Conservation (phyloP, 805 yeast genomes). For the Wickerhamiella azyma region DNA sequence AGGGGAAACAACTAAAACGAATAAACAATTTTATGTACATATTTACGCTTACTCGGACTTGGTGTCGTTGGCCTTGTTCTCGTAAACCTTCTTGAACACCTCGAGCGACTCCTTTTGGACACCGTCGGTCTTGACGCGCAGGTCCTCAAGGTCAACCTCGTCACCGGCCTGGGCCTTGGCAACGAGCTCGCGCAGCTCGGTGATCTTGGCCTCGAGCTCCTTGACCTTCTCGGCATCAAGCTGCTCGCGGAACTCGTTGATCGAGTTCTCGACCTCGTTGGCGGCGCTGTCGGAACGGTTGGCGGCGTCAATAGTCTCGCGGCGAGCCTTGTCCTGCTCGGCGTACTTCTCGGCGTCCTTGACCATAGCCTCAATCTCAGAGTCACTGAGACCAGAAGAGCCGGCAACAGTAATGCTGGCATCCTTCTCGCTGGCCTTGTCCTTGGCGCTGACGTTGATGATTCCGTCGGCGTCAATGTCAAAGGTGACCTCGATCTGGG, state of each 20-base stretch:
- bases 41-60: constrained; percentile 13
- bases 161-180: constrained; percentile 57
- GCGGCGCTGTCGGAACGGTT: constrained; percentile 73
- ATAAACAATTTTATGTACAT: constrained; percentile 8
- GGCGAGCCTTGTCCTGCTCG: constrained; percentile 76
- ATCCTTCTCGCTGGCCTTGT: constrained; percentile 85
- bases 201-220: constrained; percentile 39
- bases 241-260: constrained; percentile 61
- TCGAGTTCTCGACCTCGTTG: constrained; percentile 79
- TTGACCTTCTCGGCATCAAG: constrained; percentile 45
- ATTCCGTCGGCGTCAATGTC: constrained; percentile 97
- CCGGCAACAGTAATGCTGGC: constrained; percentile 95
- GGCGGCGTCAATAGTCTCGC: constrained; percentile 71
- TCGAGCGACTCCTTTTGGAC: constrained; percentile 69
- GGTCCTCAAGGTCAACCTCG: constrained; percentile 47
- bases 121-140: constrained; percentile 72
- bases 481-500: constrained; percentile 86
- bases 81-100: constrained; percentile 65
- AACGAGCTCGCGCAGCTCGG: constrained; percentile 58
- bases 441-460: constrained; percentile 88
- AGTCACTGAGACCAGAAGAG: constrained; percentile 79
- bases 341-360: constrained; percentile 81
- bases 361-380: constrained; percentile 84
- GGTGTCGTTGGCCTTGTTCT: constrained; percentile 29
- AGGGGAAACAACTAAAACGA: too few species aligned